A percentile compares a stretch with the other conserved stretches of the same genome.
Conservation (phyloP, 139 green algal species). For the Nannochloris sp. region DNA sequence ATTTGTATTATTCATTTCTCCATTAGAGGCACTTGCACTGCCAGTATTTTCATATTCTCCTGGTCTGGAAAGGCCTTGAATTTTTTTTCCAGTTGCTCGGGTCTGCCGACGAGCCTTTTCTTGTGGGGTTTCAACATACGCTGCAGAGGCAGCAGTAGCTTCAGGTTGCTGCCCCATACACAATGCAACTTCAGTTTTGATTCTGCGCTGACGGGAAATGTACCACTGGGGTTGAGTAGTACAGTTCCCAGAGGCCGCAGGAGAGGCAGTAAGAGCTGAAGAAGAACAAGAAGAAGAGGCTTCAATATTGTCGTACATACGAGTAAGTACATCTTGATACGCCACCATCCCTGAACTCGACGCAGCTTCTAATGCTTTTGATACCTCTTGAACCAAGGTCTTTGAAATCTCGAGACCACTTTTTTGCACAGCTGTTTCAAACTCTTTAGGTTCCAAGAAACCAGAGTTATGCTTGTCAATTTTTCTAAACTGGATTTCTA, state of each 20-base stretch:
- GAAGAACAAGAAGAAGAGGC: too few species aligned
- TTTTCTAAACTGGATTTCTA: neutral
- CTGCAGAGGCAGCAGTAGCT: neutral
- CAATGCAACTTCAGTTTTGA: slow-evolving; percentile 8
- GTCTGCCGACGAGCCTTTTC: neutral
- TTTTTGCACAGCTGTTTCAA: slow-evolving; percentile 3
- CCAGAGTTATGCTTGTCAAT: neutral
- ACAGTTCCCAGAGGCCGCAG: too few species aligned
- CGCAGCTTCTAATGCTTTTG: neutral
- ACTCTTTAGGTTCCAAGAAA: neutral
- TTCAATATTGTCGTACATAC: neutral
- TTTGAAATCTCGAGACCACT: slow-evolving; percentile 7
- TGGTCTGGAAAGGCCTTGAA: too few species aligned
- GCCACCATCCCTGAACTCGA: neutral
- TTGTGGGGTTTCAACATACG: neutral
- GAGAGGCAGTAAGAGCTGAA: too few species aligned
- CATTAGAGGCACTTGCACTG: neutral
- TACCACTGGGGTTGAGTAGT: slow-evolving; percentile 6
- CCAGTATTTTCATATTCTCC: neutral
- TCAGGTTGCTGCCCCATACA: slow-evolving; percentile 8
- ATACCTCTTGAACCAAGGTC: neutral
- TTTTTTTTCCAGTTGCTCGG: neutral
- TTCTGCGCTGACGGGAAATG: neutral
- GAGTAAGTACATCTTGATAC: neutral
- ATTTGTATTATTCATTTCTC: too few species aligned